Evolutionary conservation across 805 yeast genomes (phyloP), one percentile per base, ranked within the genome.

Genomic region (Metschnikowia amazonensis): DNA sequence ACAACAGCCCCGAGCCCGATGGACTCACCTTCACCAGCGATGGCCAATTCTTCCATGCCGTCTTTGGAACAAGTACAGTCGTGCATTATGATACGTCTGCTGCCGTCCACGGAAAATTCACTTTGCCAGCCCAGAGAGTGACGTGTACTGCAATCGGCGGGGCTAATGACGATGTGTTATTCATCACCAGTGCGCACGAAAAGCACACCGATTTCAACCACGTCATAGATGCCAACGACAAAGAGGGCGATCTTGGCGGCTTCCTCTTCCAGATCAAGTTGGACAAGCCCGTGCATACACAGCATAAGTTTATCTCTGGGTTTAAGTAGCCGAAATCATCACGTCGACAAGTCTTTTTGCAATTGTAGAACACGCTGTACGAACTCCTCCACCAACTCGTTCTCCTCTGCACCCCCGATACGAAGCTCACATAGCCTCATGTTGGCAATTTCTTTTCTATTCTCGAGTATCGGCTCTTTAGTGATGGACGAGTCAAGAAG

Each of bases 301-400:
- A 55, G 41, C 53, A 46, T 16, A 63, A 64, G 29, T 39, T 30
- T 13, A n/a, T 39, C n/a, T 29, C 21, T 17, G 42, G 42, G 14
- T 29, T 31, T 16, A 8, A 10, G n/a, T 37, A 58, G 33, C 10
- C 7, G 24, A 21, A 21, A 13, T 9, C 7, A 14, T 14, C 14
- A 17, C 24, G 13, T 17, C 11, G 23, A 11, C 5, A 5, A 24
- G 18, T 39, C 37, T 1, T 31, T 35, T 11, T 33, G 45, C 31
- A 64, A 52, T 20, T 55, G 56, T 25, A 75, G 49, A 4, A 78
- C 65, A 30, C 75, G 52, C 36, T 59, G 60, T 13, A 82, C 77
- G 62, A 86, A 85, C 53, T 85, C 92, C 59, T 86, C 90, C 3
- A 87, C 80, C 20, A 82, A 63, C 49, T 70, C 79, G 57, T 87